Evolutionary conservation across 805 yeast genomes (phyloP).

Genomic region (Lachancea sp.): DNA sequence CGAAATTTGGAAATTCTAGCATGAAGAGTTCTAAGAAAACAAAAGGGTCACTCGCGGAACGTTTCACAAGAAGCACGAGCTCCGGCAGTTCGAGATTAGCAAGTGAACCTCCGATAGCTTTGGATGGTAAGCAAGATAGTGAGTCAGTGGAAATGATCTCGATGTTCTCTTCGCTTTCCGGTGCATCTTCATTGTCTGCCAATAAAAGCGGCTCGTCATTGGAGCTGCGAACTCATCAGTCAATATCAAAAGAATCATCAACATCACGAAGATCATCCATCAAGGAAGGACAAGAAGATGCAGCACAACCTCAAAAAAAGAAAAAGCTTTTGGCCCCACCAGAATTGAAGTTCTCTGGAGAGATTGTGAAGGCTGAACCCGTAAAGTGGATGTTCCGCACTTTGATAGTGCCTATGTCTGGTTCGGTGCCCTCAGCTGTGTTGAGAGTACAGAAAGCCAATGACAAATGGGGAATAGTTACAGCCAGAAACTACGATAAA

Average conservation of each 20-base stretch:
- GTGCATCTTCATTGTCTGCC: slow-evolving; percentile 12
- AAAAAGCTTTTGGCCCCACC: slow-evolving; percentile 20
- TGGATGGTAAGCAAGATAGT: slow-evolving; percentile 3
- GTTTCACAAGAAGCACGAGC: not conserved
- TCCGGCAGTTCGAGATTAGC: not conserved
- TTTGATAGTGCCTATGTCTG: slow-evolving; percentile 4
- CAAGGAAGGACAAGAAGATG: not conserved
- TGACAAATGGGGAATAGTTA: slow-evolving; percentile 19
- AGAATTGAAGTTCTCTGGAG: slow-evolving; percentile 15
- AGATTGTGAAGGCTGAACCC: not conserved
- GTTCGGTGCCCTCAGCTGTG: slow-evolving; percentile 7
- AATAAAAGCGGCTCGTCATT: slow-evolving; percentile 15
- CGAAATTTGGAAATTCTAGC: slow-evolving; percentile 11
- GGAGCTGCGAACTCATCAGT: slow-evolving; percentile 7
- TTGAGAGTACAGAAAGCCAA: slow-evolving; percentile 18
- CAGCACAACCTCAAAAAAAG: slow-evolving; percentile 9
- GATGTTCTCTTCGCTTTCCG: slow-evolving; percentile 19
- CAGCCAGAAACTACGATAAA: slow-evolving; percentile 19
- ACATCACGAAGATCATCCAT: not conserved
- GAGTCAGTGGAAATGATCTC: slow-evolving; percentile 19
- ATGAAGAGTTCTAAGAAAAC: not conserved
- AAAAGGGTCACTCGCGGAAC: not conserved
- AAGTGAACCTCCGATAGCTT: not conserved
- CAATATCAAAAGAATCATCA: slow-evolving; percentile 1
- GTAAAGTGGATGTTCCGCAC: slow-evolving; percentile 6